These are phyloP conservation scores for Epicoccum sorghinum DNA, from an alignment of 2,329 filamentous ascomycete genomes.

Conservation along the genomic window DNA sequence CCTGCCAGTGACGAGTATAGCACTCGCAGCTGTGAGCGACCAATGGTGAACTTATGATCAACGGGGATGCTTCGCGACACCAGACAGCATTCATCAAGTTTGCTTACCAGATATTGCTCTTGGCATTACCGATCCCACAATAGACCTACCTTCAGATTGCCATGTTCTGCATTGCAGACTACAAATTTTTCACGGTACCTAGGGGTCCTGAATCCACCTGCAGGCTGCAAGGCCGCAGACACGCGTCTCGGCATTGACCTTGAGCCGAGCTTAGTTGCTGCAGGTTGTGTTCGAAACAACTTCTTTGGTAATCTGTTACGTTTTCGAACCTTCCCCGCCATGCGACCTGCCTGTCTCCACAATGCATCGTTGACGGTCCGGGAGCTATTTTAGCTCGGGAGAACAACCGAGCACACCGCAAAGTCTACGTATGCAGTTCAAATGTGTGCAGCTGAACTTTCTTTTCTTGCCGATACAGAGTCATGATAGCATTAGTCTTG, in stretches of 20 bases:
- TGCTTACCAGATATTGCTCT: background rate
- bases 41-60: background rate
- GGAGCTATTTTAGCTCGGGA: constrained; percentile 41
- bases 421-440: constrained; percentile 14
- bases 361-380: constrained; percentile 28
- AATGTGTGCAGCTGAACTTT: background rate
- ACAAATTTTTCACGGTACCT: constrained; percentile 28
- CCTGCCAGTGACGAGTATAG: no score
- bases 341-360: constrained; percentile 33
- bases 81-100: background rate
- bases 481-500: background rate
- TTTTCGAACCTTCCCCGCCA: constrained; percentile 46
- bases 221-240: constrained; percentile 18
- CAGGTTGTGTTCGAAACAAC: constrained; percentile 26
- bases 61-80: background rate
- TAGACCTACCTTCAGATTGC: constrained; percentile 1
- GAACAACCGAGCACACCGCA: constrained; percentile 31
- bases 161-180: constrained; percentile 20
- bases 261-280: constrained; percentile 23
- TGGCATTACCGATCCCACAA: background rate
- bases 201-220: constrained; percentile 7
- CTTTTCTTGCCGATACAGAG: background rate
- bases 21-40: background rate
- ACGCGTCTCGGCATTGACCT: constrained; percentile 28
- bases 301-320: constrained; percentile 44